phyloP scores from a whole-genome alignment of 2,329 filamentous ascomycete species.

The Penicillium occitanis region DNA sequence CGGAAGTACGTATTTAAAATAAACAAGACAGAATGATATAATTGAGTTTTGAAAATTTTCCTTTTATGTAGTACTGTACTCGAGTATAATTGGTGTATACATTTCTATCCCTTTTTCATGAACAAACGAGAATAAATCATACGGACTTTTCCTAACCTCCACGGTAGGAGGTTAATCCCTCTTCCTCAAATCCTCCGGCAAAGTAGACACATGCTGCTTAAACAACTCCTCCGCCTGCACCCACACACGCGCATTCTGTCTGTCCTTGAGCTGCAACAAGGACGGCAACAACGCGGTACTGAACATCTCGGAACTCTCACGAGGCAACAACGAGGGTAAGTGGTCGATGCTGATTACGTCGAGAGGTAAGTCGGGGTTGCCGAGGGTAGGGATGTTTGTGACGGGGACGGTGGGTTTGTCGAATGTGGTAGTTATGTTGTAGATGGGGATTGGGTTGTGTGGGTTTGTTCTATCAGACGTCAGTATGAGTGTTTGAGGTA shows the following conservation, averaged over 20 bases:
- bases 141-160: neutral
- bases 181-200: slow-evolving; percentile 51
- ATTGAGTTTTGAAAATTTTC: neutral
- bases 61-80: neutral
- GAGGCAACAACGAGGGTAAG: slow-evolving; percentile 75
- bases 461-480: slow-evolving; percentile 43
- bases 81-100: neutral
- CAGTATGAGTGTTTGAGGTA: neutral
- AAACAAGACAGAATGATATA: slow-evolving; percentile 7
- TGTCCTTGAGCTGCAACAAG: slow-evolving; percentile 73
- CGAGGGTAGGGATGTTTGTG: slow-evolving; percentile 41
- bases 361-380: slow-evolving; percentile 60
- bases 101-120: neutral
- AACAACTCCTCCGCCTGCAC: slow-evolving; percentile 79
- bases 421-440: slow-evolving; percentile 82
- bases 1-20: neutral
- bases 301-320: slow-evolving; percentile 86
- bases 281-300: slow-evolving; percentile 74
- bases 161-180: neutral
- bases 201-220: slow-evolving; percentile 71
- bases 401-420: slow-evolving; percentile 81
- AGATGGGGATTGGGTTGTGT: slow-evolving; percentile 65
- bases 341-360: slow-evolving; percentile 88
- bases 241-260: slow-evolving; percentile 73
- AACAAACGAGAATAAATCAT: neutral